Percentiles rank a stretch among this genome's conserved stretches.
phyloP scores from a whole-genome alignment of 441 rosid species.

The Bocquillonia castaneifolia region DNA sequence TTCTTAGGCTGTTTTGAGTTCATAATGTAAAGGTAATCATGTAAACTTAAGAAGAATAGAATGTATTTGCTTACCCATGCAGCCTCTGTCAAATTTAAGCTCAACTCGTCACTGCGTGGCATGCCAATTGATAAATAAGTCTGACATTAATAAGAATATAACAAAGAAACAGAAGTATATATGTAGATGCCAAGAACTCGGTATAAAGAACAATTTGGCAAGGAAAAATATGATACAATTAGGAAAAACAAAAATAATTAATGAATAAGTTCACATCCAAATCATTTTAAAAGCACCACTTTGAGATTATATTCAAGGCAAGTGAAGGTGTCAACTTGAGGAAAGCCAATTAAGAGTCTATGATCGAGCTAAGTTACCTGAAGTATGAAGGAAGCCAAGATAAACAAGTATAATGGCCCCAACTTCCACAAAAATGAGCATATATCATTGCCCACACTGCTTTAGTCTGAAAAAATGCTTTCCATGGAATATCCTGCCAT shows the following conservation, averaged over 20 bases:
- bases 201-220: background rate
- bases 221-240: background rate
- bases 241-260: background rate
- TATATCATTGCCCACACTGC: constrained; percentile 96
- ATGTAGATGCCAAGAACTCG: background rate
- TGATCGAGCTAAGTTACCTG: constrained; percentile 44
- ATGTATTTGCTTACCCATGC: constrained; percentile 71
- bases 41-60: constrained; percentile 12
- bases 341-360: background rate
- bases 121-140: constrained; percentile 17
- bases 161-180: constrained; percentile 9
- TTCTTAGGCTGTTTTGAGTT: background rate
- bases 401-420: constrained; percentile 92
- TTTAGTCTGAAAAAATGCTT: constrained; percentile 58
- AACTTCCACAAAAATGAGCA: constrained; percentile 95
- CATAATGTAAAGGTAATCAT: background rate
- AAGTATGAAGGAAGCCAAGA: constrained; percentile 97
- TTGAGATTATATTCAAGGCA: background rate
- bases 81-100: constrained; percentile 85
- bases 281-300: background rate
- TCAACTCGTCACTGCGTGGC: constrained; percentile 74
- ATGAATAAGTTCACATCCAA: background rate
- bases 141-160: constrained; percentile 6
- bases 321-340: background rate
- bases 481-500: constrained; percentile 82